phyloP scores from a whole-genome alignment of 169 alveolate genomes.

The Plasmodium blacklocki region DNA sequence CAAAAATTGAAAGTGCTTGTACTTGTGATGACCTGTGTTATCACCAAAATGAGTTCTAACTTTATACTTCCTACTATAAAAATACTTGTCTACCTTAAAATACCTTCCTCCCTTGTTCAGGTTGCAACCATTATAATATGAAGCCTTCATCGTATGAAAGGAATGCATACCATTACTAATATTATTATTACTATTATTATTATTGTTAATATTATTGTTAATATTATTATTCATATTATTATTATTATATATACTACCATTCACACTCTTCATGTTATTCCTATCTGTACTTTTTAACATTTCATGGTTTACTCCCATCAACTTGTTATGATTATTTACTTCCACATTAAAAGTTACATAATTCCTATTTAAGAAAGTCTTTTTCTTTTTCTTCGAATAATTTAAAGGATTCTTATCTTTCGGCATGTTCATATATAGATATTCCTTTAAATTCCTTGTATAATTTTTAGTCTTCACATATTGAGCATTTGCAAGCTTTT shows the following conservation, averaged over 20 bases:
- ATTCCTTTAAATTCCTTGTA: slow-evolving; percentile 10
- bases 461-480: slow-evolving; percentile 4
- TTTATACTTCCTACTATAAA: slow-evolving; percentile 34
- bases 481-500: slow-evolving; percentile 1
- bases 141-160: slow-evolving; percentile 3
- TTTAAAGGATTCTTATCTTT: slow-evolving; percentile 8
- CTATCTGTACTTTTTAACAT: not conserved
- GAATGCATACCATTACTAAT: not conserved
- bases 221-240: not conserved
- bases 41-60: slow-evolving; percentile 27
- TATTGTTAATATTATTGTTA: not conserved
- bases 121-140: slow-evolving; percentile 43
- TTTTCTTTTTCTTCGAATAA: slow-evolving; percentile 44
- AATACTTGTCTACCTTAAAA: slow-evolving; percentile 34
- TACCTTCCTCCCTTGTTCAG: slow-evolving; percentile 5
- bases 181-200: not conserved
- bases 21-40: slow-evolving; percentile 4
- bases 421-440: not conserved
- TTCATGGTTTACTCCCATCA: slow-evolving; percentile 11
- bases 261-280: not conserved
- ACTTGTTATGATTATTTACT: not conserved
- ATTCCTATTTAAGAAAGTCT: slow-evolving; percentile 21
- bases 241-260: not conserved
- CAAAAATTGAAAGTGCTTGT: slow-evolving; percentile 22
- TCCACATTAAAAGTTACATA: slow-evolving; percentile 18